Base-by-base conservation (phyloP, 371 early-diverging fungal species). In the Lichtheimia ornata region DNA sequence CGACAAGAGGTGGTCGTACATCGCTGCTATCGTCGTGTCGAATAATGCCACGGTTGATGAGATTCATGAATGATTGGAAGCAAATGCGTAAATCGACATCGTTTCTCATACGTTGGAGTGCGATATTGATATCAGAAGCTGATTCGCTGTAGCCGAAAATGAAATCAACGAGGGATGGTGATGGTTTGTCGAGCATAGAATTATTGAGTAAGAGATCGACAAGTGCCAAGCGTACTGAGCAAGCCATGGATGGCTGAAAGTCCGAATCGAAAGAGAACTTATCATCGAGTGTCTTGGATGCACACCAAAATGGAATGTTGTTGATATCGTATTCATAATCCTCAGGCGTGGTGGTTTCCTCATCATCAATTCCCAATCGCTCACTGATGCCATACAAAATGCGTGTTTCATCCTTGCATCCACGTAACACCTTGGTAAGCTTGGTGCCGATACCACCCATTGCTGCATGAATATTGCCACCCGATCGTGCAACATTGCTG, bases 81-180 rank as follows among this genome's bases (percentile, higher is more conserved):
- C 91, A 89, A 0, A 83, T 69, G 6, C 65, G 69, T 0, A 73
- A 63, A 4, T 61, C n/a, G 17, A 44, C 65, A 18, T 63, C 74
- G 7, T 72, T 74, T 17, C 78, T 70, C n/a, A 76, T 73, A 56
- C 86, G 81, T 20, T 70, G 66, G 6, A 84, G 67, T 5, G 69
- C 67, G 0, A 74, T 54, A 15, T 24, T 45, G 25, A 45, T 40
- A 15, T 41, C 59, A 28, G 51, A 53, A 14, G 54, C 24, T 13
- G 50, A 24, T 70, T 35, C 72, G 58, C 25, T 69, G 73, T 49
- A 76, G 3, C 97, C 97, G 2, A 97, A 77, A 43, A 97, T 71
- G 58, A 92, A 95, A 65, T 97, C 96, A 2, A 94, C 83, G 20
- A 96, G 70, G 0, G 90, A 88, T 0, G 94, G 93, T n/a, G 80